Percentiles rank a stretch among this genome's conserved stretches.
Conservation (phyloP, 352 stramenopile genomes). For the Phytopythium mirpurense region DNA sequence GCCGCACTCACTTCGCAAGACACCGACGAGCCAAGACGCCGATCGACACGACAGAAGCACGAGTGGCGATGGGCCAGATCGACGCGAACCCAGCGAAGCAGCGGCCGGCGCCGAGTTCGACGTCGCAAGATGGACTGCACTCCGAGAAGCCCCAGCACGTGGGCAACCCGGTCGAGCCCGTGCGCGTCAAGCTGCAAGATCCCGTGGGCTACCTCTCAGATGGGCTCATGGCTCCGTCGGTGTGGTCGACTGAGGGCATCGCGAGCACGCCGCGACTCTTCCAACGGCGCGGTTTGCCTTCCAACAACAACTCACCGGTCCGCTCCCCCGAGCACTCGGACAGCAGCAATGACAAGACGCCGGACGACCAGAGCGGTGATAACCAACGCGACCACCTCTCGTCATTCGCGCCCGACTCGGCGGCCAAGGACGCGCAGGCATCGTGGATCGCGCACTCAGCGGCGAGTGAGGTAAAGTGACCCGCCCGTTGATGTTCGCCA, state of each 20-base stretch:
- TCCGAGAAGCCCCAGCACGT: conserved; percentile 33
- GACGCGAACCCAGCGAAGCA: conserved; percentile 40
- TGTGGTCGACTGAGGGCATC: conserved; percentile 66
- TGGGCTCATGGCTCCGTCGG: conserved; percentile 10
- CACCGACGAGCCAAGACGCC: neutral
- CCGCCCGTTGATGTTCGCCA: neutral
- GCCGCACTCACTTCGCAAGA: neutral
- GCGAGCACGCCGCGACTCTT: conserved; percentile 46
- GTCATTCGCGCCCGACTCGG: neutral
- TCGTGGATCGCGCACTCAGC: neutral
- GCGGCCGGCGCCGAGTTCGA: neutral
- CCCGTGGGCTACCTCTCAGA: conserved; percentile 26
- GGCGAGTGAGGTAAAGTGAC: conserved; percentile 1
- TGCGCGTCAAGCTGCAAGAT: conserved; percentile 55
- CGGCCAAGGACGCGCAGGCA: neutral
- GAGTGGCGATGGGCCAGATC: conserved; percentile 26
- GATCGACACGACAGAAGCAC: neutral
- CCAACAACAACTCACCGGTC: conserved; percentile 9
- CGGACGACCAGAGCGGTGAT: conserved; percentile 1
- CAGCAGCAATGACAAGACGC: neutral
- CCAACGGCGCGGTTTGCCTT: conserved; percentile 28
- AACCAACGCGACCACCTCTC: conserved; percentile 5
- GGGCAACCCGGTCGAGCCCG: conserved; percentile 41
- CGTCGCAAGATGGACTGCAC: conserved; percentile 8
- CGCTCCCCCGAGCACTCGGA: conserved; percentile 1